Base-by-base conservation (phyloP, 306 rosid genomes). In the Crataegus laevigata region DNA sequence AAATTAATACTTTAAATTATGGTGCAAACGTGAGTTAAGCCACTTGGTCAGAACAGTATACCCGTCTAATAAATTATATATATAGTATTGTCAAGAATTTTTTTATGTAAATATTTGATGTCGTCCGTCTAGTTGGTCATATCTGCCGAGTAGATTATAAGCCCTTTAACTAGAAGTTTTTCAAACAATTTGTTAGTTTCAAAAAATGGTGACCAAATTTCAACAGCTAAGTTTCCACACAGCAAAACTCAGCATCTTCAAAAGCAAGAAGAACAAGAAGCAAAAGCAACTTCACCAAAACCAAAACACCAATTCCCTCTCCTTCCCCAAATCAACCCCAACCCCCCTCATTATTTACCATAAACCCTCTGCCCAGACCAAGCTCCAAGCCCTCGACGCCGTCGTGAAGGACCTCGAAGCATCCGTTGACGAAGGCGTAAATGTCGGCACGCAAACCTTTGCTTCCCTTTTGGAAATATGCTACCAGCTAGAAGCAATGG, bases 391-490 rank as follows among this genome's bases (percentile, higher is more conserved):
- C 80, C 91, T 94, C 15, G 91, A 90, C 45, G 79, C 84, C 73
- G 85, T 91, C 18, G 43, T 94, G 77, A 25, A 68, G 11, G 97
- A 90, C 80, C 85, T 93, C 24, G 92, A 88, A 85, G 74, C 77
- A 29, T 85, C 98, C 4, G 2, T 84, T 4, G 87, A 83, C 3
- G 88, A 87, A 32, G 92, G 94, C 42, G 75, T 91, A 26, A 68
- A 26, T 54, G 75, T 94, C 42, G 96, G 86, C 60, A 29, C 80
- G 55, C 87, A 89, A 75, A 82, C 87, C 38, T 87, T 83, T 66
- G 89, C 97, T 62, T 94, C 98, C 58, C 82, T 94, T 30, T 79
- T 91, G 60, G 98, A 90, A 88, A 87, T 92, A 24, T 90, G 98
- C 50, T 89, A 84, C 79, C 84, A 60, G 19, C 61, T 89, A 58